Conservation (phyloP, 495 filamentous ascomycete species). For the Elaphomyces granulatus region DNA sequence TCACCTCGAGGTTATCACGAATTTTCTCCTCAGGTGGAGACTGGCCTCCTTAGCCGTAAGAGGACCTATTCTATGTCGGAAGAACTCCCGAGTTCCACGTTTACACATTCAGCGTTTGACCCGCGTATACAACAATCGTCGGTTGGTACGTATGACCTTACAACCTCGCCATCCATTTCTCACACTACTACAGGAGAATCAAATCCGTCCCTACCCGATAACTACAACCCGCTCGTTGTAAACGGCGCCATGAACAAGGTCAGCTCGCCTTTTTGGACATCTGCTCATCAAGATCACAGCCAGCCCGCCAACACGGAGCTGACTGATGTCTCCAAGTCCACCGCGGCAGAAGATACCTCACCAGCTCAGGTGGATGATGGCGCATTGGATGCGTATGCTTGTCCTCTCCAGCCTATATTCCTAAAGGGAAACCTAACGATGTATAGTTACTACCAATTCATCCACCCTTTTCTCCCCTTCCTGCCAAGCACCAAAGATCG, state of each 20-base stretch:
- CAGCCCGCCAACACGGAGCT: slow-evolving; percentile 2
- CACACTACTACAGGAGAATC: slow-evolving; percentile 2
- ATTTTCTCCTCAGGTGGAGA: slow-evolving; percentile 34
- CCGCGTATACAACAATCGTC: slow-evolving; percentile 14
- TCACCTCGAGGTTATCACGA: slow-evolving; percentile 32
- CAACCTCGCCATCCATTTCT: not conserved
- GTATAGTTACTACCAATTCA: slow-evolving; percentile 49
- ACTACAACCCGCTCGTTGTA: slow-evolving; percentile 3
- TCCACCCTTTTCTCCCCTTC: slow-evolving; percentile 63
- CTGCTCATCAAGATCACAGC: slow-evolving; percentile 11
- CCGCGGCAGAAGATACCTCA: slow-evolving; percentile 27
- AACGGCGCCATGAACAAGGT: slow-evolving; percentile 1
- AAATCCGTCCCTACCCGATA: slow-evolving; percentile 4
- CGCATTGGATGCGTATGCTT: slow-evolving; percentile 28
- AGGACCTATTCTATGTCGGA: slow-evolving; percentile 44
- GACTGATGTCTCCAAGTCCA: slow-evolving; percentile 22
- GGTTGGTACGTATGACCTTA: slow-evolving; percentile 3
- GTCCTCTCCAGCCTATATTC: not conserved
- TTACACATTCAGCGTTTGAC: slow-evolving; percentile 32
- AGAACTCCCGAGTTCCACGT: slow-evolving; percentile 32
- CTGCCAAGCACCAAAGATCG: slow-evolving; percentile 51
- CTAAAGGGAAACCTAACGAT: slow-evolving; percentile 8
- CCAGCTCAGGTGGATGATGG: slow-evolving; percentile 31
- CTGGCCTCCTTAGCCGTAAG: slow-evolving; percentile 31
- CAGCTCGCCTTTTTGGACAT: slow-evolving; percentile 2